phyloP scores from a whole-genome alignment of 2,329 filamentous ascomycete genomes.

The Lecanoromycetidae sp. region DNA sequence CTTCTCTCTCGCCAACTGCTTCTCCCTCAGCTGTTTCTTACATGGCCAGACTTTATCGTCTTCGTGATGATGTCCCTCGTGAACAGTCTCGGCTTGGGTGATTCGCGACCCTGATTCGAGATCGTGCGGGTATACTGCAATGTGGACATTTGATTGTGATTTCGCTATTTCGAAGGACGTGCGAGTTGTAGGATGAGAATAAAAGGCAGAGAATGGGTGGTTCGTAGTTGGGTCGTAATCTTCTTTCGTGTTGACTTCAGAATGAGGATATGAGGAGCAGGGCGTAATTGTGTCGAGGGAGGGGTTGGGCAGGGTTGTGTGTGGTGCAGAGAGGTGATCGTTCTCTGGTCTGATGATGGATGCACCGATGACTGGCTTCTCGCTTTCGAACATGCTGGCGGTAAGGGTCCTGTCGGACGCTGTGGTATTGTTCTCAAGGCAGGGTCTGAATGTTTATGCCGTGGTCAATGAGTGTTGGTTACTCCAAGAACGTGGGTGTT shows the following conservation, averaged over 20 bases:
- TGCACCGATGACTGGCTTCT: slow-evolving; percentile 10
- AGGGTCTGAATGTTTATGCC: background rate
- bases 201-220: slow-evolving; percentile 14
- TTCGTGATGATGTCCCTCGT: background rate
- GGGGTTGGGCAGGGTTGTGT: background rate
- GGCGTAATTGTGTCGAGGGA: slow-evolving; percentile 27
- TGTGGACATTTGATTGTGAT: slow-evolving; percentile 17
- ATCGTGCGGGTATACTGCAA: slow-evolving; percentile 15
- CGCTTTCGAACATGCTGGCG: background rate
- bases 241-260: background rate
- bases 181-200: slow-evolving; percentile 18
- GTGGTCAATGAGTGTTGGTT: background rate
- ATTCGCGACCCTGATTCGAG: slow-evolving; percentile 9
- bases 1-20: background rate
- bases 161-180: slow-evolving; percentile 23
- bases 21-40: background rate
- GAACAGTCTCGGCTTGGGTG: background rate
- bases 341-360: background rate
- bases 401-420: background rate
- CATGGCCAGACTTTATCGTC: slow-evolving; percentile 10
- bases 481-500: background rate
- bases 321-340: background rate
- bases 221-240: slow-evolving; percentile 16
- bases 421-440: background rate
- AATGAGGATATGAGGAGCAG: slow-evolving; percentile 31